Percentiles rank a stretch among this genome's conserved stretches.
These are phyloP conservation scores for Gossypioides kirkii DNA, from an alignment of 345 rosid species.

Conservation along the genomic window DNA sequence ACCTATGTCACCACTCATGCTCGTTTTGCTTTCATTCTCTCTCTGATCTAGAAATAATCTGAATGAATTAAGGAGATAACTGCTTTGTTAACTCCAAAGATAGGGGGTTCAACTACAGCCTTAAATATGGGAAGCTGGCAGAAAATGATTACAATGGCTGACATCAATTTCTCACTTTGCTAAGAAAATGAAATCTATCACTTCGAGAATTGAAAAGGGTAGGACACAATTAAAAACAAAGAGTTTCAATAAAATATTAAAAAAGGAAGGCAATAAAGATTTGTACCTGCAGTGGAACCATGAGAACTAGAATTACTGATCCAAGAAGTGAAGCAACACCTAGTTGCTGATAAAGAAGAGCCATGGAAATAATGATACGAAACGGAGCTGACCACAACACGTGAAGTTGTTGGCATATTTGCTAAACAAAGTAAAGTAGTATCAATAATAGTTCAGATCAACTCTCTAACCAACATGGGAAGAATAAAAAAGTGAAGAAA, in stretches of 20 bases:
- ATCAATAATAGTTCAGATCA: constrained; percentile 5
- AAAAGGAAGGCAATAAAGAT: neutral
- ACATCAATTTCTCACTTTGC: neutral
- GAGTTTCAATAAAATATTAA: neutral
- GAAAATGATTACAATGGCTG: neutral
- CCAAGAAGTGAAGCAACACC: constrained; percentile 93
- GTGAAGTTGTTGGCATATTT: constrained; percentile 82
- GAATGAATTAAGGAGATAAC: neutral
- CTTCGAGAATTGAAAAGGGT: neutral
- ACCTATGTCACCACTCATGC: neutral
- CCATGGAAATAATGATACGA: constrained; percentile 72
- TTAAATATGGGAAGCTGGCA: neutral
- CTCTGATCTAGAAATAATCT: neutral
- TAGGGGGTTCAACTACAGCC: neutral
- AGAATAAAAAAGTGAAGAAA: neutral
- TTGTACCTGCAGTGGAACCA: constrained; percentile 43
- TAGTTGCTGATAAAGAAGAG: constrained; percentile 81
- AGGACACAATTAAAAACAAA: neutral
- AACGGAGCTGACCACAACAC: constrained; percentile 95
- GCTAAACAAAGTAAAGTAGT: constrained; percentile 38
- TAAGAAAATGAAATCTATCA: neutral
- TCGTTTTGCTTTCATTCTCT: neutral
- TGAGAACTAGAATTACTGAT: constrained; percentile 64
- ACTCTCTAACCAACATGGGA: neutral
- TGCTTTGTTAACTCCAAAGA: neutral